These are phyloP conservation scores for Dalechampia spathulata DNA, from an alignment of 441 rosid genomes.

Conservation along the genomic window DNA sequence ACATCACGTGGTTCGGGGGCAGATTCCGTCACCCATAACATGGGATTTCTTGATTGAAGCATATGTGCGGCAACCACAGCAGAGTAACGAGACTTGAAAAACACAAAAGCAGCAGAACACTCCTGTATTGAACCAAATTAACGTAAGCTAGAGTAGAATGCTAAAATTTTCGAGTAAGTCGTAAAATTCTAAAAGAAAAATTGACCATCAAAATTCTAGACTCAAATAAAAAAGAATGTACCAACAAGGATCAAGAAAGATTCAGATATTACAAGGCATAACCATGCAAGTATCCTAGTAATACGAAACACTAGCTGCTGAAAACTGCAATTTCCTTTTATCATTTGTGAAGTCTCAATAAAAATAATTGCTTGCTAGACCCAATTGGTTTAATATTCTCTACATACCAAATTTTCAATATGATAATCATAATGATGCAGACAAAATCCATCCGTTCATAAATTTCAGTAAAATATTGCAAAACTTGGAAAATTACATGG, in stretches of 20 bases:
- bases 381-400: neutral
- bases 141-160: neutral
- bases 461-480: no score
- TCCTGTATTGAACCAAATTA: slow-evolving; percentile 37
- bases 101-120: slow-evolving; percentile 83
- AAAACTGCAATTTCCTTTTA: neutral
- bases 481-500: no score
- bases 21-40: slow-evolving; percentile 83
- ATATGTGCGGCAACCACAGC: slow-evolving; percentile 72
- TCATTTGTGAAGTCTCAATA: neutral
- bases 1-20: slow-evolving; percentile 97
- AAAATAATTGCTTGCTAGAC: neutral
- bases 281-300: neutral
- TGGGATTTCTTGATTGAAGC: slow-evolving; percentile 87
- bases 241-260: neutral
- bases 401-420: neutral
- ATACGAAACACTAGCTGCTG: neutral
- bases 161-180: slow-evolving; percentile 8
- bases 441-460: no score
- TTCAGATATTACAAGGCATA: neutral
- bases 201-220: neutral
- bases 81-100: slow-evolving; percentile 79
- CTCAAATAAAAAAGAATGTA: neutral
- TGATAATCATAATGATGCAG: neutral
- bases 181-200: neutral